Evolutionary conservation across 805 yeast species (phyloP), one percentile per base, ranked within the genome.

Genomic region (Wickerhamomyces sydowiorum): DNA sequence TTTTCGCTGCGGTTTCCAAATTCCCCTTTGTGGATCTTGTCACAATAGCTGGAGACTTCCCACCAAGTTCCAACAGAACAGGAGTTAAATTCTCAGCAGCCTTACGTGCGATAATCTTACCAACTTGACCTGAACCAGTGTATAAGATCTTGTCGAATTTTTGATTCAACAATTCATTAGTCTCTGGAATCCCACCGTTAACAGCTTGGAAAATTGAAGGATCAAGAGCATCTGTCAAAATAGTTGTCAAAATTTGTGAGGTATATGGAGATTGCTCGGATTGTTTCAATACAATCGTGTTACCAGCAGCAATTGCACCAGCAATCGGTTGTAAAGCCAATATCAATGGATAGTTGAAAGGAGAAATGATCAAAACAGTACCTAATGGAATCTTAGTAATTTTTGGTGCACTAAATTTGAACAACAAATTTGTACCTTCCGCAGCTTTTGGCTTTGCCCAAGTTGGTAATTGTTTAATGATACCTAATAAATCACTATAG

Each of bases 1-100:
- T 75, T 49, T 72, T 73, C 21, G 88, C 70, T 4, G 75, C 70
- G 1, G 65, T 60, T 9, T 62, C 55, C 29, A 79, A 51, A 43
- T 76, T 57, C 43, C 69, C 67, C 13, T 65, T 65, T 38, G 72
- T 64, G 48, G 67, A 69, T 37, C 66, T 72, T 39, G 88, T 73
- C 10, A 90, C 66, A 52, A 89, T 73, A 2, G 77, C 85, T 0
- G 98, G 98, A 7, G 91, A 82, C 61, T 91, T 91, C 5, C 98
- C 98, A 41, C 98, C 97, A 36, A 90, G 69, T 64, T 90, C 98
- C 47, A 90, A 70, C 8, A 85, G 64, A 10, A 75, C 74, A 1
- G 97, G 97, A 1, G 95, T 87, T 50, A 90, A 69, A 18, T 76
- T 74, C 62, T 86, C 79, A n/a, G 91, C 93, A 1, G 97, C 96